A percentile compares a stretch with the other conserved stretches of the same genome.
These are phyloP conservation scores for Rhizoclosmatium sp. DNA, from an alignment of 192 early-diverging fungal genomes.

Conservation along the genomic window DNA sequence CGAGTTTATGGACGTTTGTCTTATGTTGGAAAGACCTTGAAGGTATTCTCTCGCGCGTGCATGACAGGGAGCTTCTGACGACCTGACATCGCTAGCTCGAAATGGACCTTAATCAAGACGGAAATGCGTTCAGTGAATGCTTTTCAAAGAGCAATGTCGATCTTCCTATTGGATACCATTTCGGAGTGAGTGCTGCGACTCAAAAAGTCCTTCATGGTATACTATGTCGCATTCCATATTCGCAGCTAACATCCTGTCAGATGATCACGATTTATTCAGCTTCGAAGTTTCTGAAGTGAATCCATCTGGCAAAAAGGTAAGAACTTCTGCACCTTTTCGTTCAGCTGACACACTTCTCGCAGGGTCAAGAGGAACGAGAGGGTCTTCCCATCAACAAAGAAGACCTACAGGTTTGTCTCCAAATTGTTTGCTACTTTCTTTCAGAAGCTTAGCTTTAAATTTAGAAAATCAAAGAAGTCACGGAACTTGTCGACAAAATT, in stretches of 20 bases:
- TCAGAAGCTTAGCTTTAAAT: conserved; percentile 28
- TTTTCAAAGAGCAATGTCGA: conserved; percentile 56
- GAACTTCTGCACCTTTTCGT: no score
- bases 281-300: conserved; percentile 77
- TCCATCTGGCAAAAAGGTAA: conserved; percentile 44
- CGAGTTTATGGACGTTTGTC: conserved; percentile 62
- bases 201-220: conserved; percentile 13
- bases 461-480: conserved; percentile 49
- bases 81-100: conserved; percentile 21
- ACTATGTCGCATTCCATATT: background rate
- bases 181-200: conserved; percentile 67
- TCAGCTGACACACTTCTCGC: background rate
- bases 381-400: conserved; percentile 11
- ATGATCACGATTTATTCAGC: conserved; percentile 78
- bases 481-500: conserved; percentile 36
- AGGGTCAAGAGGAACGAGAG: background rate
- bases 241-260: conserved; percentile 42
- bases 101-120: conserved; percentile 61
- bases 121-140: conserved; percentile 61
- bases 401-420: background rate
- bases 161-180: conserved; percentile 76
- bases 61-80: no score
- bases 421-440: background rate
- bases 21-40: conserved; percentile 63
- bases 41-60: conserved; percentile 5